Evolutionary conservation across 345 rosid species (phyloP), one percentile per base, ranked within the genome.

Genomic region (Cardiospermum halicacabum): DNA sequence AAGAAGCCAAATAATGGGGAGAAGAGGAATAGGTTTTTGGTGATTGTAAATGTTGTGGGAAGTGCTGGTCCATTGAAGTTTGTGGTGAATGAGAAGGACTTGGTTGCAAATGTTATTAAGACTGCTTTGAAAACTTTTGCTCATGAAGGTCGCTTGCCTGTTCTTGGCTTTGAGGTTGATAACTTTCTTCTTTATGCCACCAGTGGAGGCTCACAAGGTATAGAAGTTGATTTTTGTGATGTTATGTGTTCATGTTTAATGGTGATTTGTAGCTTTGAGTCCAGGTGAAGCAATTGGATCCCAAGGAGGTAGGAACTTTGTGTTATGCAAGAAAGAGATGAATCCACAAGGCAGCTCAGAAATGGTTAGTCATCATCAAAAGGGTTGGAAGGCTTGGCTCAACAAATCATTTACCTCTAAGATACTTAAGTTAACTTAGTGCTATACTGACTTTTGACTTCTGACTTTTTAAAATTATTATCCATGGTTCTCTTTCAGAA

Each of bases 51-150:
- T 15, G 85, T 91, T 55, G 59, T 89, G 55, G 97, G 97, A 7
- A 91, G 96, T 56, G 84, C 88, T 7, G 97, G 94, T 16, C 91
- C 96, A 40, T 67, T 91, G 51, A 80, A 89, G 53, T 83, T 91
- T 64, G 69, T 89, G 47, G 90, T 81, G 10, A 82, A 73, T 42
- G 84, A 83, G 65, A 75, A 77, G 32, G 92, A 89, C 59, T 58
- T 65, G 5, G 90, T 85, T 28, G 77, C 84, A 22, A 69, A 76
- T 26, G 89, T 86, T 27, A 84, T 91, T 59, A 78, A 79, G 45
- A 76, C 87, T 9, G 66, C 91, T 34, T 70, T 91, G 71, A 89
- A 86, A 62, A 70, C 78, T 4, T 91, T 86, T 67, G 94, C 90
- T 26, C 91, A 79, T n/a, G 93, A 82, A 73, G 94, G 94, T 39